Evolutionary conservation across 2,329 filamentous ascomycete species (phyloP).

Genomic region (Penicillium sp.): DNA sequence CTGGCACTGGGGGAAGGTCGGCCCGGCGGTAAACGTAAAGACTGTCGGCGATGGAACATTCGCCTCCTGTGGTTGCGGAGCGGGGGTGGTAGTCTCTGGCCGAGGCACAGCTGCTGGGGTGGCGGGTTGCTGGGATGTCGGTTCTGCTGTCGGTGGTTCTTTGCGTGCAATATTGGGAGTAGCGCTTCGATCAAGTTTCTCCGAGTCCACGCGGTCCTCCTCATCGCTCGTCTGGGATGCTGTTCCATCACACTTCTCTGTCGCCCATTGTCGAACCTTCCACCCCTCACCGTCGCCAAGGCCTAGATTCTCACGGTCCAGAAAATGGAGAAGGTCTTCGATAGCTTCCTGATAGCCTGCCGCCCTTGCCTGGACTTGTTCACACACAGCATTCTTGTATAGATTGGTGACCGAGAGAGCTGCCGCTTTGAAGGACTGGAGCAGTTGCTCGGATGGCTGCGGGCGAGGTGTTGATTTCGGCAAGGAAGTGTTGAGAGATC

Average conservation of each 20-base stretch:
- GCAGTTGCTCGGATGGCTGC: slow-evolving; percentile 60
- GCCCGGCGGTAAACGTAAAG: slow-evolving; percentile 51
- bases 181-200: slow-evolving; percentile 44
- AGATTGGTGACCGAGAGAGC: slow-evolving; percentile 94
- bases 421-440: slow-evolving; percentile 88
- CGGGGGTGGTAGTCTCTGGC: slow-evolving; percentile 22
- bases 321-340: slow-evolving; percentile 81
- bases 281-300: slow-evolving; percentile 77
- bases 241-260: slow-evolving; percentile 50
- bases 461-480: slow-evolving; percentile 56
- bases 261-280: slow-evolving; percentile 65
- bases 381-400: slow-evolving; percentile 85
- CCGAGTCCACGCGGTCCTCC: slow-evolving; percentile 46
- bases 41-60: slow-evolving; percentile 37
- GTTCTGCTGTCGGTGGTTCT: slow-evolving; percentile 34
- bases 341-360: slow-evolving; percentile 94
- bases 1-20: slow-evolving; percentile 41
- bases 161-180: slow-evolving; percentile 42
- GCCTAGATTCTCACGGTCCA: slow-evolving; percentile 81
- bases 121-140: slow-evolving; percentile 32
- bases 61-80: slow-evolving; percentile 31
- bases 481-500: slow-evolving; percentile 64
- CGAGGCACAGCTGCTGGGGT: slow-evolving; percentile 27
- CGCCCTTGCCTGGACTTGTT: slow-evolving; percentile 72
- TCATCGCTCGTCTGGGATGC: slow-evolving; percentile 47